phyloP scores from a whole-genome alignment of 106 monocot genomes.

The Narthecium ossifragum region DNA sequence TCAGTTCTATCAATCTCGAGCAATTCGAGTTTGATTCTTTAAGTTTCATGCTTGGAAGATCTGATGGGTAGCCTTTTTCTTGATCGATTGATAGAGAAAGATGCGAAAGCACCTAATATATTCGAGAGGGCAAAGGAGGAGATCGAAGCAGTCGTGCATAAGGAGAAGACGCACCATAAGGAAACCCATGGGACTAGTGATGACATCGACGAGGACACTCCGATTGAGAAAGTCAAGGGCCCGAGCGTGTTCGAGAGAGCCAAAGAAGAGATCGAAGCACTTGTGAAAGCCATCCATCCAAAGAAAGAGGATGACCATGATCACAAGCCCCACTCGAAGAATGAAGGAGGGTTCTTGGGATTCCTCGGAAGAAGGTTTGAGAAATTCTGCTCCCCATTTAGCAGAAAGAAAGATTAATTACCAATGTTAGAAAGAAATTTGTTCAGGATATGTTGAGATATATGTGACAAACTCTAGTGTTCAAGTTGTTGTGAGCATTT shows the following conservation, averaged over 20 bases:
- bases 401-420: slow-evolving; percentile 24
- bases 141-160: slow-evolving; percentile 33
- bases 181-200: slow-evolving; percentile 70
- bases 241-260: slow-evolving; percentile 67
- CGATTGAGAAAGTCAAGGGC: slow-evolving; percentile 58
- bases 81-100: slow-evolving; percentile 9
- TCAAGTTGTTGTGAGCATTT: too few species aligned
- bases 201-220: slow-evolving; percentile 73
- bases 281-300: slow-evolving; percentile 58
- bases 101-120: slow-evolving; percentile 31
- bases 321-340: slow-evolving; percentile 2
- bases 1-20: too few species aligned
- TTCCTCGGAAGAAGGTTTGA: slow-evolving; percentile 30
- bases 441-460: too few species aligned
- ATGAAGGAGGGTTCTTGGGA: slow-evolving; percentile 17
- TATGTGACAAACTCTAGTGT: too few species aligned
- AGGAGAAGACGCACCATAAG: slow-evolving; percentile 34
- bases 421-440: not conserved
- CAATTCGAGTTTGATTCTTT: not conserved
- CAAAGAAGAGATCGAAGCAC: slow-evolving; percentile 81
- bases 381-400: slow-evolving; percentile 31
- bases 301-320: slow-evolving; percentile 25
- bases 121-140: slow-evolving; percentile 52
- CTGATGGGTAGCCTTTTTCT: not conserved
- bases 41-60: not conserved